Evolutionary conservation across 164 flowering plant genomes (phyloP), one percentile per base, ranked within the genome.

Genomic region (Akebia trifoliata): DNA sequence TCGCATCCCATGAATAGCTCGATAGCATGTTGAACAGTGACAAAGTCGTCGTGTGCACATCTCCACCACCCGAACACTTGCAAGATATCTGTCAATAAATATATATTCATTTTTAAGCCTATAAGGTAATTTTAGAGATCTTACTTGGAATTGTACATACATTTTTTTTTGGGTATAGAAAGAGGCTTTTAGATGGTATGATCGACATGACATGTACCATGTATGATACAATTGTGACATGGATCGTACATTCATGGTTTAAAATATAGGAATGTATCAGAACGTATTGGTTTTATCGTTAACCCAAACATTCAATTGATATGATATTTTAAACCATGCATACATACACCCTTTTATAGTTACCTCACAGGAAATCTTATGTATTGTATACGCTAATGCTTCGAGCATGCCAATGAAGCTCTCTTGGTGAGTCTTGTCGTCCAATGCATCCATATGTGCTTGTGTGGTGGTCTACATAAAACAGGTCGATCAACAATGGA

Each of bases 31-130:
- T 69, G 58, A 85, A 62, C 15, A 88, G 31, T 12, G 67, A 63
- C 73, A 79, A 17, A 0, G 93, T 59, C 25, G 86, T 69, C 11
- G 72, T 59, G 36, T 82, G 86, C 0, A 78, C 81, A 49, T 85
- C 96, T 26, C 76, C 81, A 11, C 81, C 78, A 2, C 77, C 77
- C 0, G 81, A 75, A 66, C 86, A 80, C 68, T 81, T 83, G 84
- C 84, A 82, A 2, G 75, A 28, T 42, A 85, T 56, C 86, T 88
- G 78, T 48, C 26, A 31, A 24, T 15, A n/a, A n/a, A 29, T 46
- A 43, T 43, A 43, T 3, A 7, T 43, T 43, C 20, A 42, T 42
- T 42, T 1, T 4, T 12, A 3, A 14, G 18, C 8, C 26, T 3
- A 40, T 22, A 22, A 25, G 38, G 7, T 25, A 2, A 25, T 25